Conservation (phyloP, 2,329 filamentous ascomycete genomes). For the Boeremia lycopersici region DNA sequence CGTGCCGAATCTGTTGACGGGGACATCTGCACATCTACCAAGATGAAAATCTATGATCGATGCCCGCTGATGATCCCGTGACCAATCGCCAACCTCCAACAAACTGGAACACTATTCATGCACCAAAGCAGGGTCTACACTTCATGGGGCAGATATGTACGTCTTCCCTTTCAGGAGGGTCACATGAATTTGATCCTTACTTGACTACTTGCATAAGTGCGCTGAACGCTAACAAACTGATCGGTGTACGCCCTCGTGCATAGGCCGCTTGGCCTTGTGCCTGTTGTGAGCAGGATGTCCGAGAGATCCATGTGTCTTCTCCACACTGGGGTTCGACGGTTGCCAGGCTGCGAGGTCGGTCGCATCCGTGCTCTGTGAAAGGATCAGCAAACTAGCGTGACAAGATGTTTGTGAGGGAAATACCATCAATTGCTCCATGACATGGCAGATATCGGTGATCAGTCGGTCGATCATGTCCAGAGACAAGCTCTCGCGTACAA, state of each 20-base stretch:
- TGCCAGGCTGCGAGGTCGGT: slow-evolving; percentile 60
- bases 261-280: slow-evolving; percentile 54
- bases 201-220: slow-evolving; percentile 3
- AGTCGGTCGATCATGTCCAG: slow-evolving; percentile 70
- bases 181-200: neutral
- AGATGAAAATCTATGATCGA: neutral
- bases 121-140: too few species aligned
- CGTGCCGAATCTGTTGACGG: neutral
- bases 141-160: neutral
- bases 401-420: neutral
- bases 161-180: neutral
- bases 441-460: slow-evolving; percentile 64
- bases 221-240: slow-evolving; percentile 50
- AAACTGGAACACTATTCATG: too few species aligned
- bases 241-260: slow-evolving; percentile 56
- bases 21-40: neutral
- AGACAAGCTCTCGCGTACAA: slow-evolving; percentile 71
- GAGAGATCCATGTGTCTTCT: slow-evolving; percentile 49
- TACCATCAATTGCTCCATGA: slow-evolving; percentile 65
- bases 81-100: too few species aligned
- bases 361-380: slow-evolving; percentile 49
- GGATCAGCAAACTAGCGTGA: neutral
- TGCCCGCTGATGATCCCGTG: too few species aligned
- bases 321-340: slow-evolving; percentile 46
- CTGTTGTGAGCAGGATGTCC: slow-evolving; percentile 48